Percentiles rank a stretch among this genome's conserved stretches.
Evolutionary conservation across 2,329 filamentous ascomycete species (phyloP).

Genomic region (Sclerotinia sclerotiorum): DNA sequence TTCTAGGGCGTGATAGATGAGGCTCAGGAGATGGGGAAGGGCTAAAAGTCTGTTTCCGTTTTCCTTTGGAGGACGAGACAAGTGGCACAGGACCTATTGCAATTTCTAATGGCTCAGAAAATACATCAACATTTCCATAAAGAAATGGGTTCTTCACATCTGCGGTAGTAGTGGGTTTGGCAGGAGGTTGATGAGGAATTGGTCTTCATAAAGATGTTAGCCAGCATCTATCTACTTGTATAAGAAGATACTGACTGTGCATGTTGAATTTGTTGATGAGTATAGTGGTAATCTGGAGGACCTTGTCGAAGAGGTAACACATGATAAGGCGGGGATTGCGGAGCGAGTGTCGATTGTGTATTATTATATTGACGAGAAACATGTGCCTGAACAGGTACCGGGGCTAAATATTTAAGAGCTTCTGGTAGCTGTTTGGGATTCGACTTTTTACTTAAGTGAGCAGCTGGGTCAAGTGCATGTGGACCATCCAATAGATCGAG

Average conservation of each 20-base stretch:
- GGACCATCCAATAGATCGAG: conserved; percentile 12
- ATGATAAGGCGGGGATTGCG: background rate
- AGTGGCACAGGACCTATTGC: background rate
- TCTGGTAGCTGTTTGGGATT: conserved; percentile 19
- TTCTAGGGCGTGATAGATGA: conserved; percentile 6
- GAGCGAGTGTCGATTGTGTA: background rate
- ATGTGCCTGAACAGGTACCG: background rate
- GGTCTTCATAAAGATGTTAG: conserved; percentile 9
- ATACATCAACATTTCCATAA: conserved; percentile 8
- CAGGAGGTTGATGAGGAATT: background rate
- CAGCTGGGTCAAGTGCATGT: background rate
- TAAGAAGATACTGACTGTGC: conserved; percentile 16
- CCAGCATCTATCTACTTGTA: background rate
- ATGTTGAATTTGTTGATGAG: conserved; percentile 7
- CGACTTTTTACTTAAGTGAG: background rate
- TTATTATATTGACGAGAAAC: background rate
- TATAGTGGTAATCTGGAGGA: background rate
- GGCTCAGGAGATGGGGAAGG: conserved; percentile 9
- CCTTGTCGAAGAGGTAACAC: conserved; percentile 2
- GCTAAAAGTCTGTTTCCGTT: conserved; percentile 19
- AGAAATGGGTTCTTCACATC: conserved; percentile 10
- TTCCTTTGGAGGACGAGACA: background rate
- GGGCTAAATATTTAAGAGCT: conserved; percentile 22
- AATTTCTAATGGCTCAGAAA: conserved; percentile 12
- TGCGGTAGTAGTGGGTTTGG: background rate